Conservation (phyloP, 768 basidiomycete genomes). For the Gloeostereum incarnatum region DNA sequence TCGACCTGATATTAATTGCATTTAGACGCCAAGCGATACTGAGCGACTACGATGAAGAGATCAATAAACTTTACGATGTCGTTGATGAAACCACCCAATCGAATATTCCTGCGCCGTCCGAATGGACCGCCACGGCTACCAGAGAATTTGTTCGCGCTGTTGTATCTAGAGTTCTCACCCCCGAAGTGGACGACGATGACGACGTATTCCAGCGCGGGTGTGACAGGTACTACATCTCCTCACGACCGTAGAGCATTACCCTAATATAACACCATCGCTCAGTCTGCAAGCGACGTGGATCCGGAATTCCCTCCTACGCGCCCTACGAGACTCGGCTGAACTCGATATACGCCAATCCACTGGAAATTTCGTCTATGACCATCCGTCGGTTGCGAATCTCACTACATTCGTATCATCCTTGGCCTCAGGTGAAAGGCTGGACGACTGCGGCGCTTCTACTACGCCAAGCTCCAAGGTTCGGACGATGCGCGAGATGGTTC, state of each 20-base stretch:
- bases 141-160: conserved; percentile 20
- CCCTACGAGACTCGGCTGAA: conserved; percentile 16
- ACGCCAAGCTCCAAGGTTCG: too few species aligned
- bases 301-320: conserved; percentile 25
- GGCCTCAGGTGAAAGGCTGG: neutral
- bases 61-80: conserved; percentile 22
- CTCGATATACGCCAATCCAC: conserved; percentile 7
- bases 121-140: conserved; percentile 14
- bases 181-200: conserved; percentile 16
- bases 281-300: conserved; percentile 33
- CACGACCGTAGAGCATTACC: neutral
- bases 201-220: conserved; percentile 31
- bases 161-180: conserved; percentile 22
- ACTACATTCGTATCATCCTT: conserved; percentile 4
- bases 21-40: conserved; percentile 26
- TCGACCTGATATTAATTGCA: conserved; percentile 18
- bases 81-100: conserved; percentile 21
- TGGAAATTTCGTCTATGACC: neutral
- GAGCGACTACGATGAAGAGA: conserved; percentile 28
- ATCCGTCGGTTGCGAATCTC: conserved; percentile 7
- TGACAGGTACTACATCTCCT: conserved; percentile 19
- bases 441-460: neutral
- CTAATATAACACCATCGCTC: neutral
- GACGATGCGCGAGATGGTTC: conserved; percentile 12
- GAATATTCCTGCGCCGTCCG: conserved; percentile 14